A percentile compares a stretch with the other conserved stretches of the same genome.
Evolutionary conservation across 192 early-diverging fungal genomes (phyloP).

Genomic region (Coemansia sp.): DNA sequence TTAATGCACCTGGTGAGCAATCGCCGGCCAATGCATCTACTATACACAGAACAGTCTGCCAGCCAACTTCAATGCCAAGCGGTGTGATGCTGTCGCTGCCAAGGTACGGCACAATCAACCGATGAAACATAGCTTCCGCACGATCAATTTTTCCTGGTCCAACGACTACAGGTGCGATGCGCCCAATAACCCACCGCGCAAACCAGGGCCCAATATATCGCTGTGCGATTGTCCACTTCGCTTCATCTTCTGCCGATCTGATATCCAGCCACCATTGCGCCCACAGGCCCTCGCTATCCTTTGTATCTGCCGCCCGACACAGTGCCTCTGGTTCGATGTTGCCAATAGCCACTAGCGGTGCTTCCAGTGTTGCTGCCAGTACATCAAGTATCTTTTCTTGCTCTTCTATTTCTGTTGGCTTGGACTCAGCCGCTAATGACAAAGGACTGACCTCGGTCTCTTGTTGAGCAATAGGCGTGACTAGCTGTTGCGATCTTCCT

Average conservation of each 20-base stretch:
- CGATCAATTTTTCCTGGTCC: background rate
- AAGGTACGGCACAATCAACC: conserved; percentile 7
- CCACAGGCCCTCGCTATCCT: conserved; percentile 1
- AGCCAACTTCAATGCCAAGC: background rate
- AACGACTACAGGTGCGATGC: background rate
- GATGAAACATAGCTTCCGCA: background rate
- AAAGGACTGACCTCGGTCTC: background rate
- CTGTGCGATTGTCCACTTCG: background rate
- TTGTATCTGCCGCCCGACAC: background rate
- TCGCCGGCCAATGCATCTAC: too few species aligned
- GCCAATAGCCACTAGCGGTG: conserved; percentile 24
- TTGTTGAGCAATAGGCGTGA: background rate
- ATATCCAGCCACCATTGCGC: conserved; percentile 24
- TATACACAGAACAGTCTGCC: too few species aligned
- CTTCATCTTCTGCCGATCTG: background rate
- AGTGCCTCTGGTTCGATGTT: background rate
- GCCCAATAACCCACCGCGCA: conserved; percentile 18
- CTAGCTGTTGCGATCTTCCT: background rate
- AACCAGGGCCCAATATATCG: conserved; percentile 36
- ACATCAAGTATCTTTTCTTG: background rate
- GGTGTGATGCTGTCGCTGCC: background rate
- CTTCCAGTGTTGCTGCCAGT: conserved; percentile 16
- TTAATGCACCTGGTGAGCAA: conserved; percentile 2
- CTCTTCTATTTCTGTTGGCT: too few species aligned
- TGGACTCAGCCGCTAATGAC: background rate